Conservation (phyloP, 2,329 filamentous ascomycete species). For the Exutisphaerella laricina region DNA sequence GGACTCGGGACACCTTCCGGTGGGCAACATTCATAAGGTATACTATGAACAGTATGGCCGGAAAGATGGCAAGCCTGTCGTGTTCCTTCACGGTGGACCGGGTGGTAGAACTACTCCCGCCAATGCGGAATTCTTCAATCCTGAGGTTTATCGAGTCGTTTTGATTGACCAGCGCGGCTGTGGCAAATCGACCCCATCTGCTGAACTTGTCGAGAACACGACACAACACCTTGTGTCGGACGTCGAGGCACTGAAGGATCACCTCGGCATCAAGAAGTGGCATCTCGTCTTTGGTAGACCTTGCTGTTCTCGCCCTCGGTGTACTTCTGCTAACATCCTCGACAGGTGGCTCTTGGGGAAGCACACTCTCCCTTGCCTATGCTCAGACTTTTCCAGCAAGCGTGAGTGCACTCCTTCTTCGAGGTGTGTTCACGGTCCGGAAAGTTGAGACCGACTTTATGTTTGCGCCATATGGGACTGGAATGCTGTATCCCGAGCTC, state of each 20-base stretch:
- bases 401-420: constrained; percentile 12
- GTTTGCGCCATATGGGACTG: constrained; percentile 2
- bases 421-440: constrained; percentile 14
- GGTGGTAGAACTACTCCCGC: constrained; percentile 10
- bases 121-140: constrained; percentile 17
- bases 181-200: constrained; percentile 29
- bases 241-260: constrained; percentile 13
- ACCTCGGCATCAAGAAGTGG: constrained; percentile 14
- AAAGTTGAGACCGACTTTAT: constrained; percentile 10
- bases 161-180: constrained; percentile 39
- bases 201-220: constrained; percentile 16
- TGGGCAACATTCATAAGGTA: constrained; percentile 13
- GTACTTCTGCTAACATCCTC: not conserved
- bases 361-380: constrained; percentile 16
- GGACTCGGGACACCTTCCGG: constrained; percentile 69
- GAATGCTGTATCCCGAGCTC: constrained; percentile 14
- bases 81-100: constrained; percentile 20
- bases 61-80: constrained; percentile 13
- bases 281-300: constrained; percentile 15
- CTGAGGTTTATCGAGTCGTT: constrained; percentile 37
- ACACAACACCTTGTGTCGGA: constrained; percentile 15
- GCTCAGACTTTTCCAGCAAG: constrained; percentile 11
- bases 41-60: constrained; percentile 19
- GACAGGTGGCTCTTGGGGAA: constrained; percentile 13
- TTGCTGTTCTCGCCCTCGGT: not conserved